Percentiles rank a stretch among this genome's conserved stretches.
Conservation (phyloP, 2,329 filamentous ascomycete species). For the Amesomyces nigricolor region DNA sequence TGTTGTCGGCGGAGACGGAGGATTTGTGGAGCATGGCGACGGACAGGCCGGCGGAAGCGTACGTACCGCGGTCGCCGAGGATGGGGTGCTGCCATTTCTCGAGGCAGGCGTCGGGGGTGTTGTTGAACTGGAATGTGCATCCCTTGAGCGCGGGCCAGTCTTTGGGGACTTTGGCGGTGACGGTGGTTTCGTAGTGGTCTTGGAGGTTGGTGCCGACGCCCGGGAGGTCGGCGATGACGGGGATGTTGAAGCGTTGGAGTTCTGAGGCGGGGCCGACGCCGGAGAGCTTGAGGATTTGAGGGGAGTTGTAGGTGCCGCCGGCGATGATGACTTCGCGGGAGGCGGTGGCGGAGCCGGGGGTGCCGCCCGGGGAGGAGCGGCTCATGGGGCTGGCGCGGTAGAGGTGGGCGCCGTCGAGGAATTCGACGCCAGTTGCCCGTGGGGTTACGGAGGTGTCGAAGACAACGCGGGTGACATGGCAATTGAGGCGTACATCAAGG, state of each 20-base stretch:
- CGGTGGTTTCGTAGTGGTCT: conserved; percentile 39
- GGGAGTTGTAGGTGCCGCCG: conserved; percentile 46
- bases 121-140: conserved; percentile 28
- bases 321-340: conserved; percentile 45
- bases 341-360: conserved; percentile 22
- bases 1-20: conserved; percentile 24
- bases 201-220: conserved; percentile 49
- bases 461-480: conserved; percentile 30
- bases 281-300: conserved; percentile 48
- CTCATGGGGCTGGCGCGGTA: conserved; percentile 36
- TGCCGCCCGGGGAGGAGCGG: conserved; percentile 17
- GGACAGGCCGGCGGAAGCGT: conserved; percentile 23
- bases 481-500: conserved; percentile 34
- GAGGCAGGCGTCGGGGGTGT: conserved; percentile 30
- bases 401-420: conserved; percentile 33
- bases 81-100: conserved; percentile 29
- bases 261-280: conserved; percentile 42
- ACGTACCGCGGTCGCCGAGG: conserved; percentile 38
- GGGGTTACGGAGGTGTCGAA: conserved; percentile 23
- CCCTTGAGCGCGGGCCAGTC: conserved; percentile 15
- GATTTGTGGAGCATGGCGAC: conserved; percentile 27
- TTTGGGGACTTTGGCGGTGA: conserved; percentile 24
- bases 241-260: conserved; percentile 40
- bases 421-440: conserved; percentile 28
- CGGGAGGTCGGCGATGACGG: conserved; percentile 39